Conservation (phyloP, 2,329 filamentous ascomycete species). For the Cladophialophora carrionii region DNA sequence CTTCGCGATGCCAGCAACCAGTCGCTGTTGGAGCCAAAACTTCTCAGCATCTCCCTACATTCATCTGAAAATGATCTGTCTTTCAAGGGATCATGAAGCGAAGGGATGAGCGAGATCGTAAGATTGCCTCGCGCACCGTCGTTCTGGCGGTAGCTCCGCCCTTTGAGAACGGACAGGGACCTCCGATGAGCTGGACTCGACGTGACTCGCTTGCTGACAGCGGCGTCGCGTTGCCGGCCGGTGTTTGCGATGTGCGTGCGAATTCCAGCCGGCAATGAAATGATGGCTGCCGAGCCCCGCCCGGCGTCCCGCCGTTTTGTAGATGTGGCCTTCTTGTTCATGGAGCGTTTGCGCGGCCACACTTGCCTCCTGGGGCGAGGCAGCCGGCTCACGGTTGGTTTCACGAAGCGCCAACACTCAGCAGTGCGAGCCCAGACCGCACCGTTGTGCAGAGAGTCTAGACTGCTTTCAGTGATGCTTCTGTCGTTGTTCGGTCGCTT, state of each 20-base stretch:
- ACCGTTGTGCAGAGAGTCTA: conserved; percentile 5
- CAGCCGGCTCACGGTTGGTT: conserved; percentile 20
- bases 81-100: conserved; percentile 33
- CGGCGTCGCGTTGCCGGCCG: not conserved
- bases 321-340: conserved; percentile 6
- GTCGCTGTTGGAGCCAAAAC: conserved; percentile 28
- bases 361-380: conserved; percentile 8
- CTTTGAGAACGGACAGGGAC: not conserved
- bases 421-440: conserved; percentile 13
- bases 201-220: not conserved
- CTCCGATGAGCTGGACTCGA: not conserved
- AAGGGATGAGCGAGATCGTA: conserved; percentile 25
- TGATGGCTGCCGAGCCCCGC: conserved; percentile 5
- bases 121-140: not conserved
- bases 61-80: conserved; percentile 29
- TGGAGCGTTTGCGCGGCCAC: conserved; percentile 13
- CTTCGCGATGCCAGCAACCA: conserved; percentile 10
- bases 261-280: not conserved
- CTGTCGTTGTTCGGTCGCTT: not conserved
- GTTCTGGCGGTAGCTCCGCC: not conserved
- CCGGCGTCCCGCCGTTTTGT: conserved; percentile 20
- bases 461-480: not conserved
- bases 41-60: conserved; percentile 27
- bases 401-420: conserved; percentile 27
- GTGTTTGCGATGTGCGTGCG: not conserved